Percentiles rank a stretch among this genome's conserved stretches.
Evolutionary conservation across 2,329 filamentous ascomycete genomes (phyloP).

Genomic region (Hypoxylon sp.): DNA sequence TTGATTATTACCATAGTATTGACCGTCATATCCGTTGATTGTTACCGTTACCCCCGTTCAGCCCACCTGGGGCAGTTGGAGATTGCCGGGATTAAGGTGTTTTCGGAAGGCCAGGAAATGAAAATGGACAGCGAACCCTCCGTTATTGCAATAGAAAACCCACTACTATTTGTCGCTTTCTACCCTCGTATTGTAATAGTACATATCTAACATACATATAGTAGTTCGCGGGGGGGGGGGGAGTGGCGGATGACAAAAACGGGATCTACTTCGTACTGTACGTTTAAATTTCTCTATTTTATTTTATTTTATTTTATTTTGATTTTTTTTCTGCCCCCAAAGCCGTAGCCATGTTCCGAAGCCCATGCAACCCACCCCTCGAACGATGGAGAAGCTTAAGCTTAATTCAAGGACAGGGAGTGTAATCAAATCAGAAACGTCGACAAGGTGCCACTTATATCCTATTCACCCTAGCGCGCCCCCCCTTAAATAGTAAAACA

Average conservation of each 20-base stretch:
- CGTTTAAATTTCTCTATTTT: conserved; percentile 15
- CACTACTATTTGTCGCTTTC: conserved; percentile 19
- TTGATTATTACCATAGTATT: conserved; percentile 24
- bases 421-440: conserved; percentile 46
- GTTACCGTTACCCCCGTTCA: conserved; percentile 27
- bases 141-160: conserved; percentile 21
- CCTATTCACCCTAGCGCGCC: conserved; percentile 36
- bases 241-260: conserved; percentile 15
- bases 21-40: conserved; percentile 34
- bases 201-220: neutral
- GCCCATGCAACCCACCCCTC: conserved; percentile 41
- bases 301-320: conserved; percentile 6
- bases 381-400: conserved; percentile 49
- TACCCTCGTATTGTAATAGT: conserved; percentile 14
- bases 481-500: conserved; percentile 33
- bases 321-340: conserved; percentile 32
- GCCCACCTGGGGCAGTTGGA: conserved; percentile 31
- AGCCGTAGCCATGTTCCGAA: conserved; percentile 39
- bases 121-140: conserved; percentile 23
- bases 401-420: conserved; percentile 49
- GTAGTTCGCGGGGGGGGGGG: conserved; percentile 5
- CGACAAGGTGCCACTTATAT: conserved; percentile 33
- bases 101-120: conserved; percentile 32
- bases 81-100: conserved; percentile 35
- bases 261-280: conserved; percentile 9